Evolutionary conservation across 1,284 basidiomycete genomes (phyloP), one percentile per base, ranked within the genome.

Genomic region (Ceratobasidium sp.): DNA sequence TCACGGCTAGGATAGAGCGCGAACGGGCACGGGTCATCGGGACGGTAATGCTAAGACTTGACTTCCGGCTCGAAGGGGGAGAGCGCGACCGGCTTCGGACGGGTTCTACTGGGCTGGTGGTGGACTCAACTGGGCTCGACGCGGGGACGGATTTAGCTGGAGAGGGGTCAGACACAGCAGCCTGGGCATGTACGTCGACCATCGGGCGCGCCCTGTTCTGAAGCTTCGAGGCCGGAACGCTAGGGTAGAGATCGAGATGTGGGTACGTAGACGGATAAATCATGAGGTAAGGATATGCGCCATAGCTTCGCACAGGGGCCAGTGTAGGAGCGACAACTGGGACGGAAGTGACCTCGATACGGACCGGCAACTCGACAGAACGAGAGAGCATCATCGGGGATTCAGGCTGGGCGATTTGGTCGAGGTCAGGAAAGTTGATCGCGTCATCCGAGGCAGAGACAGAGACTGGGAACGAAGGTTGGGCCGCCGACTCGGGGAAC

Each of bases 181-280:
- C 25, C 42, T 45, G 42, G 29, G 15, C n/a, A 35, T 4, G 22
- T 15, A 31, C 1, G 17, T 22, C 10, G 15, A 54, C 27, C 22
- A 35, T 35, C 7, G 45, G 38, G 20, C 62, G 35, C 4, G 27
- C 29, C 3, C 20, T 29, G 5, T 32, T 29, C 20, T 13, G 6
- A 15, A 32, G 13, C 29, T 31, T 32, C 17, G 52, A 32, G 15
- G 50, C 62, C n/a, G 67, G 40, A 5, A 55, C 55, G 10, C 34
- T 31, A 17, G 71, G 71, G 35, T 72, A 72, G 34, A 72, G 73
- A 45, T 78, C 76, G 67, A 79, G 76, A 70, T 73, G 47, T 15
- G 82, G 81, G 71, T 82, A 81, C 22, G 75, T 74, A 40, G 77
- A 74, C 35, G 79, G 78, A 69, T 79, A 80, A 43, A 79, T 69